Base-by-base conservation (phyloP, 2,329 filamentous ascomycete species). In the Alternaria conjuncta region DNA sequence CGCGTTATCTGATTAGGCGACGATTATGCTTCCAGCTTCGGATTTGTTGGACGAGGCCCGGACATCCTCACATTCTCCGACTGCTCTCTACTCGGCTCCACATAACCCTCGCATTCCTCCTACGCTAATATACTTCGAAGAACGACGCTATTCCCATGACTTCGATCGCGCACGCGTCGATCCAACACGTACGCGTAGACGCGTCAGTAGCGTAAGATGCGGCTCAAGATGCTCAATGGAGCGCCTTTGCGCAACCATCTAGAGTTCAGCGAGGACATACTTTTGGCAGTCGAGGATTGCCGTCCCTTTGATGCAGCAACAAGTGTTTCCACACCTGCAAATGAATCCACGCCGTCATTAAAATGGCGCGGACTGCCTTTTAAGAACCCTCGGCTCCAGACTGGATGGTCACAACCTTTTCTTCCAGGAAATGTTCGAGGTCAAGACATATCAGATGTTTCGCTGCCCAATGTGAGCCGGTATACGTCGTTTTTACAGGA, bases 231-330 rank as follows among this genome's bases (percentile, higher is more conserved):
- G 64, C 78, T 89, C 59, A 83, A 86, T 57, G 90, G 90, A 23
- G 89, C 90, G n/a, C 91, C 91, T 3, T 78, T 84, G 32, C 74
- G 80, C 28, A 79, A 78, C 10, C 78, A 81, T 23, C 82, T 93
- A 21, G 78, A 84, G 44, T 92, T 89, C 86, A 76, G 84, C 49
- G 75, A 85, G 12, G 69, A 79, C 2, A 71, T 75, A n/a, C 82
- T 92, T 43, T 79, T 89, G 18, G 72, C 83, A 46, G 76, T 87
- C n/a, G 74, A 83, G 8, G 74, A 75, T 12, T 86, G 87, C 68
- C 71, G 78, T 18, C 2, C 6, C 12, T 63, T 63, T 11, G 77
- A 78, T 2, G 75, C 82, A 49, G 71, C 78, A 49, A 64, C 73
- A n/a, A 26, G 3, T n/a, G 10, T 20, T 5, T 12, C 12, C 6